phyloP scores from a whole-genome alignment of 768 basidiomycete genomes.

The Strobilomyces confusus region DNA sequence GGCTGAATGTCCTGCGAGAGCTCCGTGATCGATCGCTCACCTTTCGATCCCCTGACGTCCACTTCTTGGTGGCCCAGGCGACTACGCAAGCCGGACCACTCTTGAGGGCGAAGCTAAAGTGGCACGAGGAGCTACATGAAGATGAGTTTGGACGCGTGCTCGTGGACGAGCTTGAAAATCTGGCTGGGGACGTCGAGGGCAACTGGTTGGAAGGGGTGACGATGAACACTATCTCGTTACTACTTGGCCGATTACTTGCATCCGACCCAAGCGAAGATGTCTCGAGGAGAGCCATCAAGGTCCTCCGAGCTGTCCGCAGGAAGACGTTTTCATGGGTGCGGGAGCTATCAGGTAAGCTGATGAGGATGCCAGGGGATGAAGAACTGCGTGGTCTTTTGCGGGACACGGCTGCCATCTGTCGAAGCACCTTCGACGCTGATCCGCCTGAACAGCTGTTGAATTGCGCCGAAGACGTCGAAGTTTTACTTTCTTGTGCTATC shows the following conservation, averaged over 20 bases:
- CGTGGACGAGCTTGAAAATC: not conserved
- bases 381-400: not conserved
- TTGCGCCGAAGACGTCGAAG: not conserved
- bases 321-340: not conserved
- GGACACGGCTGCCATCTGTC: not conserved
- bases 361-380: not conserved
- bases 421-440: not conserved
- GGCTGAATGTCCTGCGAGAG: slow-evolving; percentile 38
- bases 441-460: not conserved
- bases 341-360: not conserved
- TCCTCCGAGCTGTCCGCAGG: not conserved
- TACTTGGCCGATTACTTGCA: not conserved
- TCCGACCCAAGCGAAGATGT: not conserved
- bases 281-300: not conserved
- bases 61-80: slow-evolving; percentile 42
- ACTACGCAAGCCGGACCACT: slow-evolving; percentile 40
- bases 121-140: slow-evolving; percentile 38
- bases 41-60: slow-evolving; percentile 39
- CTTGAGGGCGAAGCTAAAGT: slow-evolving; percentile 19
- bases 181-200: not conserved
- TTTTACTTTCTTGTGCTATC: not conserved
- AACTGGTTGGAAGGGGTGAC: not conserved
- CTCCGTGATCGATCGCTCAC: slow-evolving; percentile 37
- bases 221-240: not conserved
- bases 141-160: not conserved